Conservation (phyloP, 2,329 filamentous ascomycete species). For the Simplicillium aogashimaense region DNA sequence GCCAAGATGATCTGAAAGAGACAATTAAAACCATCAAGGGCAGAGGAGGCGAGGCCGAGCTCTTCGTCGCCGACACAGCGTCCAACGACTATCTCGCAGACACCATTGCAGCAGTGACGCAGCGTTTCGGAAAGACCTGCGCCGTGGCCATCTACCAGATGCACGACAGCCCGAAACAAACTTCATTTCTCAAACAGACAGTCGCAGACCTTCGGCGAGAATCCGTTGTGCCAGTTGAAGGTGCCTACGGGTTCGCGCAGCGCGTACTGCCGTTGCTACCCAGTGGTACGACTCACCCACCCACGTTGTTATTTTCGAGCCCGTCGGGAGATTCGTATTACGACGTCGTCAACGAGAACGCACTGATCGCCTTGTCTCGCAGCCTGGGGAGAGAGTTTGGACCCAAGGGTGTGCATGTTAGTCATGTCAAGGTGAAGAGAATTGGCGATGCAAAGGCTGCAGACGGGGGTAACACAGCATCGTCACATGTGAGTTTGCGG, state of each 20-base stretch:
- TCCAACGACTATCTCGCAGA: background rate
- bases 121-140: constrained; percentile 1
- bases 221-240: constrained; percentile 1
- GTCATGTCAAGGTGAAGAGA: constrained; percentile 1
- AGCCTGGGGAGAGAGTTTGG: constrained; percentile 4
- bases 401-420: constrained; percentile 3
- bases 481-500: too few relatives aligned
- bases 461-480: background rate
- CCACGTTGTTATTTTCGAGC: constrained; percentile 2
- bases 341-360: constrained; percentile 2
- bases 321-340: background rate
- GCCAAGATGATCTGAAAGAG: background rate
- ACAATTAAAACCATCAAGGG: background rate
- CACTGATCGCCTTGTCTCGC: constrained; percentile 5
- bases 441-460: background rate
- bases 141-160: constrained; percentile 4
- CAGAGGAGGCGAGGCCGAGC: background rate
- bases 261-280: constrained; percentile 2
- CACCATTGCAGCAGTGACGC: background rate
- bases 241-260: constrained; percentile 4
- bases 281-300: background rate
- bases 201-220: background rate
- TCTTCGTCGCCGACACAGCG: constrained; percentile 1
- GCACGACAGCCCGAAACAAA: too few relatives aligned
- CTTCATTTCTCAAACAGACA: constrained; percentile 2